Conservation (phyloP, 2,329 filamentous ascomycete genomes). For the Metarhizium sp. region DNA sequence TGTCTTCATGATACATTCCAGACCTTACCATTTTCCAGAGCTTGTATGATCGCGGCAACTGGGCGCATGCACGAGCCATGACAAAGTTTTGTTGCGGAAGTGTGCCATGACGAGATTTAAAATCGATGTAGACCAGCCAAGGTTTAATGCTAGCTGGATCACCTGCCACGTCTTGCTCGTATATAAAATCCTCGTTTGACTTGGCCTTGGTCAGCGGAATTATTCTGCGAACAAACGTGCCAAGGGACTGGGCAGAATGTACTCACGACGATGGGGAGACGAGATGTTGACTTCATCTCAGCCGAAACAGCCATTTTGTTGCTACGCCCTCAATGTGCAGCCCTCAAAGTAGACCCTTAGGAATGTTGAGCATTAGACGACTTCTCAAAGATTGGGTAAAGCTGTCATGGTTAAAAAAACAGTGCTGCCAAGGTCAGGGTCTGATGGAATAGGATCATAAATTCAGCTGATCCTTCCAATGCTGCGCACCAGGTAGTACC, state of each 20-base stretch:
- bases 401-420: background rate
- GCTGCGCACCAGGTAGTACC: background rate
- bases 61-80: slow-evolving; percentile 82
- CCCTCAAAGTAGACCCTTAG: background rate
- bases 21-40: slow-evolving; percentile 80
- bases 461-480: background rate
- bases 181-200: slow-evolving; percentile 83
- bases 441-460: background rate
- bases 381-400: background rate
- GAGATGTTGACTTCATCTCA: background rate
- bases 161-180: slow-evolving; percentile 90
- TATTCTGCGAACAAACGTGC: background rate
- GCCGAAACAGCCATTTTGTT: background rate
- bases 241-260: background rate
- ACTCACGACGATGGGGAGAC: background rate
- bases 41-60: slow-evolving; percentile 92
- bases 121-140: slow-evolving; percentile 89
- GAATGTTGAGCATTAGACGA: background rate
- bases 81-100: slow-evolving; percentile 76
- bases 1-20: slow-evolving; percentile 1
- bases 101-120: slow-evolving; percentile 80
- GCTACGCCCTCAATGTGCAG: background rate
- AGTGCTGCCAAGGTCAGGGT: background rate
- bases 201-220: slow-evolving; percentile 26
- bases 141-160: slow-evolving; percentile 81